phyloP scores from a whole-genome alignment of 805 yeast genomes.

The Myxozyma neotropica region DNA sequence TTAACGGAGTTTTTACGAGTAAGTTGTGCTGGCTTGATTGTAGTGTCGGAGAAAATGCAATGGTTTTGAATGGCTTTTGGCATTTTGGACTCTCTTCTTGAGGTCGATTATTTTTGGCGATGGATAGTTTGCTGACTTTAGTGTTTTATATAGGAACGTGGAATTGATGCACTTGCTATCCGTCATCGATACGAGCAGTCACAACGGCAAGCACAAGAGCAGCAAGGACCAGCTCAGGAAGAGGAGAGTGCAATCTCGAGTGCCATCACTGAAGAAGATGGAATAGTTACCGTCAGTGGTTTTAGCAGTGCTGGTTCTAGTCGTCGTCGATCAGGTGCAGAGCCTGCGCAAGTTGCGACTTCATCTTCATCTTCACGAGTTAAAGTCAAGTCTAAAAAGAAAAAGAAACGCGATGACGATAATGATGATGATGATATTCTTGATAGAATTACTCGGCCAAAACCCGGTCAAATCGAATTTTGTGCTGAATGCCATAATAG shows the following conservation, averaged over 20 bases:
- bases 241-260: conserved; percentile 4
- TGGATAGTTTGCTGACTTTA: neutral
- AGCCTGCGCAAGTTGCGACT: too few species aligned
- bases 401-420: conserved; percentile 24
- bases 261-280: conserved; percentile 18
- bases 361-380: neutral
- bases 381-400: conserved; percentile 15
- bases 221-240: neutral
- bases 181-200: conserved; percentile 27
- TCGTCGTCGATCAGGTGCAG: neutral
- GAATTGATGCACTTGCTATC: conserved; percentile 32
- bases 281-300: conserved; percentile 16
- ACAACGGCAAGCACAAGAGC: neutral
- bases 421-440: conserved; percentile 19
- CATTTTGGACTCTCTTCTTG: neutral
- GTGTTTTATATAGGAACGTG: conserved; percentile 26
- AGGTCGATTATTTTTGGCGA: neutral
- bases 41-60: neutral
- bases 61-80: neutral
- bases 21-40: neutral
- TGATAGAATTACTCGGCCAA: conserved; percentile 16
- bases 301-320: neutral
- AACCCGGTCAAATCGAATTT: conserved; percentile 47
- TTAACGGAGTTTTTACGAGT: conserved; percentile 35
- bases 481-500: conserved; percentile 65